phyloP scores from a whole-genome alignment of 805 yeast genomes.

The Teunomyces atbi region DNA sequence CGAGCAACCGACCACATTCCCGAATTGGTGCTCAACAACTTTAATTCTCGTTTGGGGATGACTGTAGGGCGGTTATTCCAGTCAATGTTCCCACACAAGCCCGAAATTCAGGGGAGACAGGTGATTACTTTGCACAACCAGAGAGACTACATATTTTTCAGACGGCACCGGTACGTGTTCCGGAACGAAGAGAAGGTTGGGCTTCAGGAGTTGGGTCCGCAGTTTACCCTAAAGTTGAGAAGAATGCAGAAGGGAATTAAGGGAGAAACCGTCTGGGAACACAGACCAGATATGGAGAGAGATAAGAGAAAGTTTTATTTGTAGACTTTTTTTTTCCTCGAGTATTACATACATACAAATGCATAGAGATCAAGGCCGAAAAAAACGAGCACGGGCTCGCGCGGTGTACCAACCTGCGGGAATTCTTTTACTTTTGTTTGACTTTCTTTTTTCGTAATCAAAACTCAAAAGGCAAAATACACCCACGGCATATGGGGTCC shows the following conservation, averaged over 20 bases:
- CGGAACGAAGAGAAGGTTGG: conserved; percentile 91
- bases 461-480: no score
- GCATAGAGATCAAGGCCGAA: neutral
- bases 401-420: neutral
- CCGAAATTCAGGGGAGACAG: conserved; percentile 94
- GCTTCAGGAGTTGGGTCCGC: conserved; percentile 94
- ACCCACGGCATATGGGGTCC: no score
- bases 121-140: conserved; percentile 95
- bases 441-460: neutral
- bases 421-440: neutral
- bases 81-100: conserved; percentile 86
- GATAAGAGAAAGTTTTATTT: conserved; percentile 91
- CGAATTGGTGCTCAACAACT: conserved; percentile 87
- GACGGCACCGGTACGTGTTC: conserved; percentile 92
- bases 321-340: conserved; percentile 29
- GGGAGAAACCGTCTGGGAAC: conserved; percentile 96
- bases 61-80: conserved; percentile 92
- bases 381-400: neutral
- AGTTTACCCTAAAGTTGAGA: conserved; percentile 84
- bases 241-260: conserved; percentile 88
- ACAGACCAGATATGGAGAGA: conserved; percentile 92
- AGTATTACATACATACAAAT: neutral
- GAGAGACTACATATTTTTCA: conserved; percentile 90
- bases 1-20: conserved; percentile 88
- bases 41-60: conserved; percentile 87